Percentiles rank a stretch among this genome's conserved stretches.
These are phyloP conservation scores for Barnettozyma vustinii DNA, from an alignment of 805 yeast genomes.

Conservation along the genomic window DNA sequence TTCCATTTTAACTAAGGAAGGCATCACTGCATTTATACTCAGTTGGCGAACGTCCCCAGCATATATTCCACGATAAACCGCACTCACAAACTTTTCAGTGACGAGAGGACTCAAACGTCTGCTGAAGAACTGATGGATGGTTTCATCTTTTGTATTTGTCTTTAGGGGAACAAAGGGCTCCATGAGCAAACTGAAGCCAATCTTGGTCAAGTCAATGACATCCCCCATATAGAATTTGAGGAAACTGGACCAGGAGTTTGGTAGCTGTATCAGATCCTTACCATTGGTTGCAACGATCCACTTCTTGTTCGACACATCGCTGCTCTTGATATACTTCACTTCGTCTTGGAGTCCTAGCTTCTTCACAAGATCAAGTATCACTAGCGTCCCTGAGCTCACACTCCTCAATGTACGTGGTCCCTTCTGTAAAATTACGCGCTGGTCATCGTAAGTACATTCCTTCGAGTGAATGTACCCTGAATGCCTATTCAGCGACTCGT, in stretches of 20 bases:
- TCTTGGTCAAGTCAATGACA: slow-evolving; percentile 35
- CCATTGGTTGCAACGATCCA: slow-evolving; percentile 45
- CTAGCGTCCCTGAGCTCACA: slow-evolving; percentile 67
- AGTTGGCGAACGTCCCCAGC: slow-evolving; percentile 73
- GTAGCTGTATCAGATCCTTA: slow-evolving; percentile 48
- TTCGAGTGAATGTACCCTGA: slow-evolving; percentile 82
- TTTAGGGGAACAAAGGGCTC: slow-evolving; percentile 44
- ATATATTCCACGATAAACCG: slow-evolving; percentile 82
- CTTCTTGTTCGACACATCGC: slow-evolving; percentile 65
- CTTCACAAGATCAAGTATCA: slow-evolving; percentile 55
- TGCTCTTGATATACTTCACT: slow-evolving; percentile 52
- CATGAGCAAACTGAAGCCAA: slow-evolving; percentile 38
- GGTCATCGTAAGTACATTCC: slow-evolving; percentile 26
- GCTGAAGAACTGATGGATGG: slow-evolving; percentile 57
- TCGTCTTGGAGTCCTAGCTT: slow-evolving; percentile 41
- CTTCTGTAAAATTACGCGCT: slow-evolving; percentile 49
- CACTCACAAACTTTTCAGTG: slow-evolving; percentile 64
- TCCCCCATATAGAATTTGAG: slow-evolving; percentile 33
- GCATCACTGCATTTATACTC: slow-evolving; percentile 60
- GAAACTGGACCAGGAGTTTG: slow-evolving; percentile 36
- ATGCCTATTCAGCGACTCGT: slow-evolving; percentile 46
- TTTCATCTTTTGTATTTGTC: slow-evolving; percentile 49
- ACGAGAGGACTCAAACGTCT: slow-evolving; percentile 60
- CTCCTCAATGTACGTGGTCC: slow-evolving; percentile 94
- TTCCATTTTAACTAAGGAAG: slow-evolving; percentile 53